Percentiles rank a stretch among this genome's conserved stretches.
Evolutionary conservation across 306 rosid species (phyloP).

Genomic region (Begonia masoniana): DNA sequence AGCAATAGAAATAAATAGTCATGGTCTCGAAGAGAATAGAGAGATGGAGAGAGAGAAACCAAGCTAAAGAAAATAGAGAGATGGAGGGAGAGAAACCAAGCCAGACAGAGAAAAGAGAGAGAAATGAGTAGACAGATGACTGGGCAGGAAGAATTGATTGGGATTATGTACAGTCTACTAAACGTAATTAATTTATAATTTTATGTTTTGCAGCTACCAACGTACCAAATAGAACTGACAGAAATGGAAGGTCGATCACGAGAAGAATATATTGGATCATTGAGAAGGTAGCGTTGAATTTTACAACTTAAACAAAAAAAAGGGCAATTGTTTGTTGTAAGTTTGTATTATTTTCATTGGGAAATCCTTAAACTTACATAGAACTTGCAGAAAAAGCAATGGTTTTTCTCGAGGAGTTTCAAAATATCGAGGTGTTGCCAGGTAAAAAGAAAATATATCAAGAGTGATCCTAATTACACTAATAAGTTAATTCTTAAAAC

Average conservation of each 20-base stretch:
- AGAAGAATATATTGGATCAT: constrained; percentile 33
- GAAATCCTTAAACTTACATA: too few relatives aligned
- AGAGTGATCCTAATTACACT: too few relatives aligned
- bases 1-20: too few relatives aligned
- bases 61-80: too few relatives aligned
- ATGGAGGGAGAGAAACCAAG: too few relatives aligned
- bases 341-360: too few relatives aligned
- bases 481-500: neutral
- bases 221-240: constrained; percentile 23
- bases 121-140: neutral
- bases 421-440: constrained; percentile 84
- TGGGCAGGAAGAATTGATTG: neutral
- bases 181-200: neutral
- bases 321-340: neutral
- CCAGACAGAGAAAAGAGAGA: neutral
- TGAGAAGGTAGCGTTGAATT: constrained; percentile 16
- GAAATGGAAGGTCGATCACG: constrained; percentile 34
- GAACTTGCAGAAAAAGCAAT: constrained; percentile 62
- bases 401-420: constrained; percentile 91
- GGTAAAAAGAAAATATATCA: constrained; percentile 24
- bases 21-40: too few relatives aligned
- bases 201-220: constrained; percentile 7
- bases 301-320: neutral
- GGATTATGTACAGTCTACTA: neutral
- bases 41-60: too few relatives aligned